Conservation (phyloP, 768 basidiomycete genomes). For the Lenzites betulinus region DNA sequence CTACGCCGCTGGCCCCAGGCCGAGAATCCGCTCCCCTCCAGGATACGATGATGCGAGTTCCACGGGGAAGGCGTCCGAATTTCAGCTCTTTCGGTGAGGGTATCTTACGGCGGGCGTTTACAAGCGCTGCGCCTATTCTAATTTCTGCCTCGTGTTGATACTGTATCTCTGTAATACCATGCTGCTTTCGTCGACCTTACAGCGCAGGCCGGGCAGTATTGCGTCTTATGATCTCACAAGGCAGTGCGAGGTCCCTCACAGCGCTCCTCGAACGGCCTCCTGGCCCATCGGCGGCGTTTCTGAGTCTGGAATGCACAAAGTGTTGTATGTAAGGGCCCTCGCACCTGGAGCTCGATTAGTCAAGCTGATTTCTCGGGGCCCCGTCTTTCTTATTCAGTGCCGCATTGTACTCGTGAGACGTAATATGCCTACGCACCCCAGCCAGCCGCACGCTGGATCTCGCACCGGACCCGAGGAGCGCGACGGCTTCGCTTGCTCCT, state of each 20-base stretch:
- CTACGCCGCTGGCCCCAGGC: constrained; percentile 15
- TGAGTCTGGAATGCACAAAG: background rate
- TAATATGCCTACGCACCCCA: background rate
- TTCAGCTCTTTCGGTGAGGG: constrained; percentile 14
- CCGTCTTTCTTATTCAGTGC: background rate
- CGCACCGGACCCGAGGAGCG: background rate
- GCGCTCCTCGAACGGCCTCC: background rate
- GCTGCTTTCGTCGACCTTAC: background rate
- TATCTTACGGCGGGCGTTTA: background rate
- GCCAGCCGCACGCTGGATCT: too few species aligned
- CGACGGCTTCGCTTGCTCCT: background rate
- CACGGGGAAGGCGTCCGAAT: constrained; percentile 15
- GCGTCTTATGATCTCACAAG: background rate
- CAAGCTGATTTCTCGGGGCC: background rate
- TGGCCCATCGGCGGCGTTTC: background rate
- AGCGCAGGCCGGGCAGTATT: background rate
- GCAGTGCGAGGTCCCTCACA: background rate
- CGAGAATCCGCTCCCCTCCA: constrained; percentile 17
- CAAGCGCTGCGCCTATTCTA: background rate
- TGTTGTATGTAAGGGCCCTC: background rate
- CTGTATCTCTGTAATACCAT: background rate
- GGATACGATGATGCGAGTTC: constrained; percentile 23
- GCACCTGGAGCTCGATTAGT: background rate
- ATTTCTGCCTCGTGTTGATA: constrained; percentile 9
- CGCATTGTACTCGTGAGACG: background rate